Evolutionary conservation across 495 filamentous ascomycete genomes (phyloP).

Genomic region (Penicillium canariense): DNA sequence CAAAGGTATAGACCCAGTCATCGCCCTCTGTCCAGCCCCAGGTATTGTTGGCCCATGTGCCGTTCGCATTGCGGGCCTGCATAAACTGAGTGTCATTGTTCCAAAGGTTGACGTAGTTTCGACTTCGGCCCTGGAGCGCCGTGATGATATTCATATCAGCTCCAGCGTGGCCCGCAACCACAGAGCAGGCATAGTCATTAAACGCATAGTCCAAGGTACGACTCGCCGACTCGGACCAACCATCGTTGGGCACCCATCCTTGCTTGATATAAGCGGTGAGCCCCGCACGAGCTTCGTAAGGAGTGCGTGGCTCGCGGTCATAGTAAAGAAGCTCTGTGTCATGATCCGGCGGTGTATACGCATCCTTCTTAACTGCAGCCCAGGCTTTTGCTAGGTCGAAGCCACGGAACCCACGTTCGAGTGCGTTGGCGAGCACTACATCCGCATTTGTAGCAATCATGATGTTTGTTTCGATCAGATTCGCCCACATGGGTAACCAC

Average conservation of each 20-base stretch:
- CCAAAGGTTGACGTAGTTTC: constrained; percentile 24
- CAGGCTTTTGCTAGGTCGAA: constrained; percentile 25
- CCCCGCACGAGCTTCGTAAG: constrained; percentile 25
- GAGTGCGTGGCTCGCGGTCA: constrained; percentile 25
- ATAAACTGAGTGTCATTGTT: constrained; percentile 32
- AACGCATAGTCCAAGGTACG: constrained; percentile 30
- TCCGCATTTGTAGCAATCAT: constrained; percentile 34
- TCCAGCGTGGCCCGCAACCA: constrained; percentile 20
- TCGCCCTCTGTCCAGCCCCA: constrained; percentile 32
- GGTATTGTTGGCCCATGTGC: constrained; percentile 23
- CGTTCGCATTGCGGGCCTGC: constrained; percentile 29
- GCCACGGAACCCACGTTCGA: constrained; percentile 24
- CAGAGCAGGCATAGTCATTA: constrained; percentile 26
- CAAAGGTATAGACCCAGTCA: constrained; percentile 32
- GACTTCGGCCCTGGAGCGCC: constrained; percentile 14
- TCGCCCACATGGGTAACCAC: constrained; percentile 31
- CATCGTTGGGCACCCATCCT: constrained; percentile 30
- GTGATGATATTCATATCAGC: constrained; percentile 4
- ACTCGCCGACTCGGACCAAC: constrained; percentile 27
- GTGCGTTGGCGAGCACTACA: constrained; percentile 24
- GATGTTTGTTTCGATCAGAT: constrained; percentile 29
- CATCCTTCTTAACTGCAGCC: constrained; percentile 25
- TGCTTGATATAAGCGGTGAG: constrained; percentile 27
- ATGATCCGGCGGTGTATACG: constrained; percentile 22
- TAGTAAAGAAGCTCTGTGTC: constrained; percentile 25